A percentile compares a stretch with the other conserved stretches of the same genome.
Conservation (phyloP, 495 filamentous ascomycete genomes). For the Glonium stellatum region DNA sequence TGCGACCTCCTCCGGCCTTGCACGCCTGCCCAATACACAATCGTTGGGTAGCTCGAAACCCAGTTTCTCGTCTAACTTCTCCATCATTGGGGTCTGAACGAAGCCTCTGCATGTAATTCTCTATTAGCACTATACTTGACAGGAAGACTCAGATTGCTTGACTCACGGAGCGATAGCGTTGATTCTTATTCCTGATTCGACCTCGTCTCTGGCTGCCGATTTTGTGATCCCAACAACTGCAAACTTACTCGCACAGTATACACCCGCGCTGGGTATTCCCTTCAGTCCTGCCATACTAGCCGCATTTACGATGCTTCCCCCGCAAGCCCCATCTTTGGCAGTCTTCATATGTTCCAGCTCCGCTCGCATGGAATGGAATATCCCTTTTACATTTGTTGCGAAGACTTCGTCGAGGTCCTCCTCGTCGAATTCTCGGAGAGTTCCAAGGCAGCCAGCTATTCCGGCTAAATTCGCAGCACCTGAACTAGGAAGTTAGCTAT, state of each 20-base stretch:
- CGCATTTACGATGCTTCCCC: conserved; percentile 49
- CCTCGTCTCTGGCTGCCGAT: conserved; percentile 37
- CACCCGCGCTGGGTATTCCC: conserved; percentile 43
- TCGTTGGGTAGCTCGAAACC: conserved; percentile 32
- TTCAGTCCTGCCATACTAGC: conserved; percentile 48
- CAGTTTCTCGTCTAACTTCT: conserved; percentile 20
- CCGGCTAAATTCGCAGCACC: conserved; percentile 38
- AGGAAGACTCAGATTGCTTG: neutral
- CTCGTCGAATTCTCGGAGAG: conserved; percentile 32
- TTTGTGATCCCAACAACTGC: conserved; percentile 52
- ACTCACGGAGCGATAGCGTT: conserved; percentile 25
- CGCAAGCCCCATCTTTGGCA: neutral
- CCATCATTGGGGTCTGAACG: conserved; percentile 51
- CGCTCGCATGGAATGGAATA: conserved; percentile 31
- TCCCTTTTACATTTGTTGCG: conserved; percentile 30
- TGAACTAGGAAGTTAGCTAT: neutral
- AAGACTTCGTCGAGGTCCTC: conserved; percentile 28
- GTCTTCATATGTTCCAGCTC: conserved; percentile 20
- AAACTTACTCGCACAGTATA: conserved; percentile 51
- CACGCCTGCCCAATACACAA: conserved; percentile 8
- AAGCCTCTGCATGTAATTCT: conserved; percentile 35
- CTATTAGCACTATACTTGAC: neutral
- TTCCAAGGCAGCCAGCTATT: conserved; percentile 36
- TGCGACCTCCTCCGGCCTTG: conserved; percentile 17
- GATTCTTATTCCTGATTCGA: conserved; percentile 7